phyloP scores from a whole-genome alignment of 306 rosid species.

The Cucumis hystrix region DNA sequence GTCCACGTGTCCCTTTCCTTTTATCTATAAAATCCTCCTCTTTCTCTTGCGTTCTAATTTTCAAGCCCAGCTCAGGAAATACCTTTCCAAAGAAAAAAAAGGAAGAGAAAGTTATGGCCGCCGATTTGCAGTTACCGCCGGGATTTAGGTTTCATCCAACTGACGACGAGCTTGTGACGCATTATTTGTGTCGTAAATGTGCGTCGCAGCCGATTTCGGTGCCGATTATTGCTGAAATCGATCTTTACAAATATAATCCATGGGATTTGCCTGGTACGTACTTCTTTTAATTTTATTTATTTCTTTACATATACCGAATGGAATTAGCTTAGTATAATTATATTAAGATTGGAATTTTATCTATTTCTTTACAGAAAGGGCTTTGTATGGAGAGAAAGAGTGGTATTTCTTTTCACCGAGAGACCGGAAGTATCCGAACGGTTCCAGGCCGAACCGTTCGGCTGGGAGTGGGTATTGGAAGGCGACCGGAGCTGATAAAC shows the following conservation, averaged over 20 bases:
- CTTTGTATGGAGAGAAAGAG: slow-evolving; percentile 77
- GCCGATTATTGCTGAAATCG: slow-evolving; percentile 83
- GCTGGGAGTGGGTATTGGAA: slow-evolving; percentile 97
- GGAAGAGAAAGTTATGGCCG: slow-evolving; percentile 19
- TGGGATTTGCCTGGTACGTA: slow-evolving; percentile 95
- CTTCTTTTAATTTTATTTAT: too few relatives aligned
- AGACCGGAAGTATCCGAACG: slow-evolving; percentile 88
- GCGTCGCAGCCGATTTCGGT: slow-evolving; percentile 56
- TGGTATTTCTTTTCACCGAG: slow-evolving; percentile 92
- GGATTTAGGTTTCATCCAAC: slow-evolving; percentile 97
- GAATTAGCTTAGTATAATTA: not conserved
- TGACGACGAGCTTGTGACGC: slow-evolving; percentile 86
- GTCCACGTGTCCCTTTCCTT: slow-evolving; percentile 31
- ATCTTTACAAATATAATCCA: slow-evolving; percentile 73
- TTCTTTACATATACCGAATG: not conserved
- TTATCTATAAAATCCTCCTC: slow-evolving; percentile 29
- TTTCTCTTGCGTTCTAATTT: slow-evolving; percentile 47
- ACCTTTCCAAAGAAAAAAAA: not conserved
- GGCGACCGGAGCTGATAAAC: slow-evolving; percentile 97
- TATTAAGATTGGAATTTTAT: not conserved
- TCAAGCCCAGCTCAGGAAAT: slow-evolving; percentile 45
- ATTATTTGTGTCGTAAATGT: slow-evolving; percentile 81
- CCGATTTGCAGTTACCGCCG: slow-evolving; percentile 69
- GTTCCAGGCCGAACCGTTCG: slow-evolving; percentile 93
- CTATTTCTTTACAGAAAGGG: slow-evolving; percentile 8